These are phyloP conservation scores for Coemansia sp. DNA, from an alignment of 192 early-diverging fungal genomes.

Conservation along the genomic window DNA sequence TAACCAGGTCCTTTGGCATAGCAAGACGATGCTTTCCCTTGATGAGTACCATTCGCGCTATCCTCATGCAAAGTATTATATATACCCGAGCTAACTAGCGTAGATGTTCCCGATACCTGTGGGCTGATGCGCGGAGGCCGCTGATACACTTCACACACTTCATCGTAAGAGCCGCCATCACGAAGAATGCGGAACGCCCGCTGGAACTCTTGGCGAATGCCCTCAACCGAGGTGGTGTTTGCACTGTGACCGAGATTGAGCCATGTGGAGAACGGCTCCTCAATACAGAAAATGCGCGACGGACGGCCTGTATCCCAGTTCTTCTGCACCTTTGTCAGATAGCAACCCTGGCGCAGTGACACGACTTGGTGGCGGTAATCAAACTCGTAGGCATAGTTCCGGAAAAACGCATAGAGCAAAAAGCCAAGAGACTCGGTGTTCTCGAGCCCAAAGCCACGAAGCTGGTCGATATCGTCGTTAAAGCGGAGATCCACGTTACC, in stretches of 20 bases:
- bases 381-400: conserved; percentile 76
- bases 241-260: conserved; percentile 91
- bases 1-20: neutral
- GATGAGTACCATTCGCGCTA: too few relatives aligned
- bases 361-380: conserved; percentile 79
- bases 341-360: conserved; percentile 73
- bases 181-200: conserved; percentile 63
- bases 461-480: conserved; percentile 60
- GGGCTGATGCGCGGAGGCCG: conserved; percentile 14
- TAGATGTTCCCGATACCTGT: too few relatives aligned
- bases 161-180: conserved; percentile 43
- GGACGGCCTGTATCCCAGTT: conserved; percentile 76
- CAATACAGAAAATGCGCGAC: conserved; percentile 75
- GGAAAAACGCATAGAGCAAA: conserved; percentile 84
- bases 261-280: conserved; percentile 87
- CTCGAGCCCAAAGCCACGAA: conserved; percentile 62
- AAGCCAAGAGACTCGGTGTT: conserved; percentile 77
- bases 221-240: conserved; percentile 71
- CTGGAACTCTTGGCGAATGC: conserved; percentile 76
- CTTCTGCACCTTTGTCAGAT: conserved; percentile 76
- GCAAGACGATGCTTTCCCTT: neutral
- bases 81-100: too few relatives aligned
- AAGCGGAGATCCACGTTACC: conserved; percentile 69
- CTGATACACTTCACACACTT: conserved; percentile 44
- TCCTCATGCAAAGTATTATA: too few relatives aligned